Percentiles rank a stretch among this genome's conserved stretches.
phyloP scores from a whole-genome alignment of 306 rosid genomes.

The Fagus sylvatica region DNA sequence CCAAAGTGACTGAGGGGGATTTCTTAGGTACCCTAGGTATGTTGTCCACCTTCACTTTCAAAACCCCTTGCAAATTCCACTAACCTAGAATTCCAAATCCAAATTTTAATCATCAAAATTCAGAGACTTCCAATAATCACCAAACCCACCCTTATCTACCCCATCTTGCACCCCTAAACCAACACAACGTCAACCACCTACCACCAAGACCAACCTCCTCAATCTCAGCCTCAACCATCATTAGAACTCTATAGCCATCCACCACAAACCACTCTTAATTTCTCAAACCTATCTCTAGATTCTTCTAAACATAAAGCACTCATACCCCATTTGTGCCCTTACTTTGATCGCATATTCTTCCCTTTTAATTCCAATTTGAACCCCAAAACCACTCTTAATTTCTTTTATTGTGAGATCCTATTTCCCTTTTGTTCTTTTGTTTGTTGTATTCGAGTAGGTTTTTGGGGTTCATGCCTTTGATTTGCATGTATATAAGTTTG shows the following conservation, averaged over 20 bases:
- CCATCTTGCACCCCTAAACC: conserved; percentile 41
- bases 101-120: conserved; percentile 16
- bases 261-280: conserved; percentile 38
- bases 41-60: no score
- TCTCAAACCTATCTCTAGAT: conserved; percentile 48
- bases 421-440: conserved; percentile 57
- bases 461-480: conserved; percentile 50
- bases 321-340: conserved; percentile 52
- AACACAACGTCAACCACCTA: conserved; percentile 35
- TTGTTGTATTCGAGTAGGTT: conserved; percentile 28
- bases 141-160: conserved; percentile 20
- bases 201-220: conserved; percentile 17
- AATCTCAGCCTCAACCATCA: conserved; percentile 17
- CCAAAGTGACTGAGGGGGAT: no score
- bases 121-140: conserved; percentile 28
- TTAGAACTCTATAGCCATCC: conserved; percentile 18
- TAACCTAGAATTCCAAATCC: not conserved
- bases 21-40: no score
- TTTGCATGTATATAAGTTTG: conserved; percentile 49
- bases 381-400: conserved; percentile 55
- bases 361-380: conserved; percentile 39
- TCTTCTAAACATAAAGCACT: conserved; percentile 52
- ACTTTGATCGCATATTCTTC: conserved; percentile 51
- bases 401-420: conserved; percentile 60
- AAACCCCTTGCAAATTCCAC: no score